Evolutionary conservation across 306 rosid genomes (phyloP), one percentile per base, ranked within the genome.

Genomic region (Parietaria judaica): DNA sequence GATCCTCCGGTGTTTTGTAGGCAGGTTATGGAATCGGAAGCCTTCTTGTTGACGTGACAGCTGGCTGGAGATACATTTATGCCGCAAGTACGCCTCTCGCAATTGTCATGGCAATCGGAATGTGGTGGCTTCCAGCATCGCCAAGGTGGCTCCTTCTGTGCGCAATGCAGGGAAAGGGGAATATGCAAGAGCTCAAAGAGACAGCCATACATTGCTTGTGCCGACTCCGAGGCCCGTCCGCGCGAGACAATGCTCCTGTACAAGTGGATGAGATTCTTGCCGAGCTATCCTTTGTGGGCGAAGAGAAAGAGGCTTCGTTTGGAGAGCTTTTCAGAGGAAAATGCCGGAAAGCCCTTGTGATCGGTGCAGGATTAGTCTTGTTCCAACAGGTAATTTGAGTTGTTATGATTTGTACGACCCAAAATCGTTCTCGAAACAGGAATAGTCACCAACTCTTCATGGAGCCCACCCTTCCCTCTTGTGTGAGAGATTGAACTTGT

Each of bases 31-130:
- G 87, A 68, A 54, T 76, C 52, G 99, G 99, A 72, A 86, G 94
- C 79, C 88, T 86, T 73, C 80, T 88, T 65, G 94, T 94, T 54
- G 85, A 75, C 49, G 57, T 56, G 53, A 64, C 82, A 53, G 76
- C 83, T 34, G 99, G 99, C 49, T 94, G 99, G 99, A 88, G 99
- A 71, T 88, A 94, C 70, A 88, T 94, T 76, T 88, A 54, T 64
- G 94, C 81, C 72, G 76, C 84, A 56, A 78, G 90, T 57, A 68
- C 72, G 65, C 87, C 90, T 51, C 14, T 94, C 66, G 83, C 95
- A 37, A 59, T 86, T 60, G 71, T 83, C 64, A 94, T 88, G 97
- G 99, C 94, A 69, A 50, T 84, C 39, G 99, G 99, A 74, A 86
- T 88, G 83, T 88, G 86, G 79, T 94, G 94, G 84, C 87, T 94